Evolutionary conservation across 441 rosid species (phyloP).

Genomic region (Pelargonium australe): DNA sequence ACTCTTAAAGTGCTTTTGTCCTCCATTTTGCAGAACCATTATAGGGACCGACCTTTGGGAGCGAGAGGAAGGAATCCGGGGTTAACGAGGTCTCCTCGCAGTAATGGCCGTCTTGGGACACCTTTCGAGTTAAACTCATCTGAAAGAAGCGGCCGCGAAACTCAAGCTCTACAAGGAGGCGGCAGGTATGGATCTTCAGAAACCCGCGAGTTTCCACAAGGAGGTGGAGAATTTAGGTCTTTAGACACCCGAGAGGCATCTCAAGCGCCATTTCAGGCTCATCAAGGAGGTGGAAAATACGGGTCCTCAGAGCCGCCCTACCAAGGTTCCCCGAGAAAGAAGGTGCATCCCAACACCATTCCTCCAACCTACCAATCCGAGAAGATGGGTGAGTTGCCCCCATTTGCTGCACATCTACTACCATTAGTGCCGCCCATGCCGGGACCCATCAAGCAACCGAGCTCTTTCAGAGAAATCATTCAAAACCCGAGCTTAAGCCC

Average conservation of each 20-base stretch:
- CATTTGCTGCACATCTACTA: constrained; percentile 25
- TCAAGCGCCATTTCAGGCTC: background rate
- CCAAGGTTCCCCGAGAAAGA: constrained; percentile 33
- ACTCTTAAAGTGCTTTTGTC: background rate
- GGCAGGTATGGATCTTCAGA: constrained; percentile 40
- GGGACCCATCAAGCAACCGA: constrained; percentile 27
- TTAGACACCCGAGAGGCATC: background rate
- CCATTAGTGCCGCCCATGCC: constrained; percentile 20
- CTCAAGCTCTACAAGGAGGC: constrained; percentile 25
- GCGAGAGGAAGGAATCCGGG: constrained; percentile 47
- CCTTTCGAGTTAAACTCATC: constrained; percentile 33
- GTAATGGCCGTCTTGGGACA: constrained; percentile 36
- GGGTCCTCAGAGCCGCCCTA: constrained; percentile 18
- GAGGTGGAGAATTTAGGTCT: background rate
- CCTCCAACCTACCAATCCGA: constrained; percentile 38
- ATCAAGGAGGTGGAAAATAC: background rate
- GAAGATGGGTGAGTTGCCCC: constrained; percentile 35
- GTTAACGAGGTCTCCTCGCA: constrained; percentile 47
- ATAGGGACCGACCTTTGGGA: constrained; percentile 43
- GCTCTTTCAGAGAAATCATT: constrained; percentile 19
- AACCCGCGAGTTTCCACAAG: background rate
- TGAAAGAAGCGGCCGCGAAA: constrained; percentile 42
- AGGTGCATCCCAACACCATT: constrained; percentile 29
- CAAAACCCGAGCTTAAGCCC: constrained; percentile 25
- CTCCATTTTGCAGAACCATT: constrained; percentile 60